Percentiles rank a stretch among this genome's conserved stretches.
Conservation (phyloP, 2,329 filamentous ascomycete species). For the Leptographium radiaticola region DNA sequence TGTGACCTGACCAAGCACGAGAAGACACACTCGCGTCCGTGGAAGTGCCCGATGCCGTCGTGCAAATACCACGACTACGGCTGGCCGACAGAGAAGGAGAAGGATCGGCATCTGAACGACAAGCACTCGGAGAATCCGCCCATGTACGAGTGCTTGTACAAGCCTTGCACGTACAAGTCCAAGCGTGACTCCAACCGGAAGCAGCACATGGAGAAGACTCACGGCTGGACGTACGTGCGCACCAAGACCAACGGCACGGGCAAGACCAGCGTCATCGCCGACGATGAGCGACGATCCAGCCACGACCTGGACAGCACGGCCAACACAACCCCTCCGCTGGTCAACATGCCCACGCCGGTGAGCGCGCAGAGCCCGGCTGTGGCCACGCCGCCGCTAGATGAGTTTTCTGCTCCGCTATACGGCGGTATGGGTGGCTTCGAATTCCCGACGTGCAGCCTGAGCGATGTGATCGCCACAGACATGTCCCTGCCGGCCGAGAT, state of each 20-base stretch:
- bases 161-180: constrained; percentile 81
- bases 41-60: constrained; percentile 70
- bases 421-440: constrained; percentile 37
- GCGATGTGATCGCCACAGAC: constrained; percentile 6
- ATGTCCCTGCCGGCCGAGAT: constrained; percentile 28
- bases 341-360: constrained; percentile 49
- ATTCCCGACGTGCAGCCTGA: constrained; percentile 23
- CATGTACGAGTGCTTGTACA: constrained; percentile 72
- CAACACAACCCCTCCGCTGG: constrained; percentile 45
- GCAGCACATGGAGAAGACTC: constrained; percentile 96
- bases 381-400: constrained; percentile 45
- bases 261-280: constrained; percentile 9
- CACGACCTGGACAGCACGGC: constrained; percentile 27
- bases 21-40: constrained; percentile 92
- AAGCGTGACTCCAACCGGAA: constrained; percentile 97
- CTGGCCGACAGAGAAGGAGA: constrained; percentile 96
- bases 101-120: constrained; percentile 91
- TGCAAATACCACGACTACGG: constrained; percentile 88
- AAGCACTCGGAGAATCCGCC: constrained; percentile 74
- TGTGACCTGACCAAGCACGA: constrained; percentile 97
- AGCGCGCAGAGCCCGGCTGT: constrained; percentile 40
- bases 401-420: constrained; percentile 19
- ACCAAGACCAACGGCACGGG: constrained; percentile 84
- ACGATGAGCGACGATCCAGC: constrained; percentile 16
- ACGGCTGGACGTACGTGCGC: constrained; percentile 80